Evolutionary conservation across 768 basidiomycete species (phyloP).

Genomic region (Phylloporus sp.): DNA sequence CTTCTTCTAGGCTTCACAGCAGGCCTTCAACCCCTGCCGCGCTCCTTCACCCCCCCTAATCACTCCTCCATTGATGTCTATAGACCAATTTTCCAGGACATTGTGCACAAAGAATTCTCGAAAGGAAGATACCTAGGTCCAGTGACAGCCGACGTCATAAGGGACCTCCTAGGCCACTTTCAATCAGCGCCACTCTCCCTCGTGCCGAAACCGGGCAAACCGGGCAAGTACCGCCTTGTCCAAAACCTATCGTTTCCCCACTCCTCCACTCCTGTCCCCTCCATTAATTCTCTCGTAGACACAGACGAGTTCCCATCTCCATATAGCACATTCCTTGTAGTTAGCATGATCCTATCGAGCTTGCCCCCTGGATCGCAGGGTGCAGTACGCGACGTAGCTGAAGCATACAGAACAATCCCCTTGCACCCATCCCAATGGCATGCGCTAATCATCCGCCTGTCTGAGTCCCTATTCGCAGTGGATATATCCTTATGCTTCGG

Average conservation of each 20-base stretch:
- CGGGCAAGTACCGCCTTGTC: not conserved
- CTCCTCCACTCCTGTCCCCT: not conserved
- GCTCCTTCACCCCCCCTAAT: not conserved
- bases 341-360: no score
- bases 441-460: not conserved
- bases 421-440: not conserved
- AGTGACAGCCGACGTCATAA: not conserved
- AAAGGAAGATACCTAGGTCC: not conserved
- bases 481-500: not conserved
- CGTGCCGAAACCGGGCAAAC: not conserved
- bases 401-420: not conserved
- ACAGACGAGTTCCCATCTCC: not conserved
- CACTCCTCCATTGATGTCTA: not conserved
- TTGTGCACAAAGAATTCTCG: not conserved
- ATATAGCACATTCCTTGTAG: not conserved
- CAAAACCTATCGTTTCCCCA: not conserved
- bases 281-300: not conserved
- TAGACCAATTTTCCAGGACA: not conserved
- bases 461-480: not conserved
- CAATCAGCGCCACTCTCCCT: not conserved
- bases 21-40: not conserved
- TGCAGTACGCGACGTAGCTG: not conserved
- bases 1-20: not conserved
- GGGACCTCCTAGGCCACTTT: not conserved
- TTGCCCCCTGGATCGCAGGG: not conserved